Evolutionary conservation across 768 basidiomycete genomes (phyloP).

Genomic region (Mycena rosella): DNA sequence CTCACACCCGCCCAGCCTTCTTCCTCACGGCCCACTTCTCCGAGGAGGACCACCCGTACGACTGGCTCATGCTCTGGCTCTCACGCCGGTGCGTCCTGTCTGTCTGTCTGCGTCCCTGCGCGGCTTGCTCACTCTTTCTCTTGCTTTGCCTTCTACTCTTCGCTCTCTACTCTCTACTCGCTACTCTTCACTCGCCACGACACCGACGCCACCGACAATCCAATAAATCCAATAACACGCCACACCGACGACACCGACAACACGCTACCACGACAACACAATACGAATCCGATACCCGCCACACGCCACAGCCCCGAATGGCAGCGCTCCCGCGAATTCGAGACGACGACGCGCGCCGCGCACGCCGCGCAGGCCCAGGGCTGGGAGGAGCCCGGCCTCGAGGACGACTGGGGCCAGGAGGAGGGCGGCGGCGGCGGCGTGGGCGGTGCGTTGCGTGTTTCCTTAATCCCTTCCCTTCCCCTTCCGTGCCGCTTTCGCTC

Average conservation of each 20-base stretch:
- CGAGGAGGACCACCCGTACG: constrained; percentile 91
- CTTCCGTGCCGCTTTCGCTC: too few relatives aligned
- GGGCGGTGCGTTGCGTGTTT: not conserved
- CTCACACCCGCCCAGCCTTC: constrained; percentile 63
- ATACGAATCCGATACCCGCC: too few relatives aligned
- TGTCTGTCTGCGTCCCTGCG: not conserved
- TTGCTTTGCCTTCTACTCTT: too few relatives aligned
- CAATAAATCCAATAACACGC: not conserved
- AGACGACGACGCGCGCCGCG: constrained; percentile 84
- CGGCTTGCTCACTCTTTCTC: too few relatives aligned
- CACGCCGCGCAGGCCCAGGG: constrained; percentile 70
- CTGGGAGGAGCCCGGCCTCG: constrained; percentile 51
- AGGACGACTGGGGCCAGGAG: too few relatives aligned
- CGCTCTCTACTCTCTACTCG: too few relatives aligned
- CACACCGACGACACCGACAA: too few relatives aligned
- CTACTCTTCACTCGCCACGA: too few relatives aligned
- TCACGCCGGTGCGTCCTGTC: constrained; percentile 64
- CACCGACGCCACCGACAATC: too few relatives aligned
- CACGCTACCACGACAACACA: too few relatives aligned
- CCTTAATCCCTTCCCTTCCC: not conserved
- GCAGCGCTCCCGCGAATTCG: constrained; percentile 91
- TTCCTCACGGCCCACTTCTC: constrained; percentile 91
- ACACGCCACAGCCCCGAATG: constrained; percentile 68
- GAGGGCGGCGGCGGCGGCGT: not conserved
- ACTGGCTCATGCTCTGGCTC: constrained; percentile 94